phyloP scores from a whole-genome alignment of 495 filamentous ascomycete genomes.

The Neurospora tetrasperma region DNA sequence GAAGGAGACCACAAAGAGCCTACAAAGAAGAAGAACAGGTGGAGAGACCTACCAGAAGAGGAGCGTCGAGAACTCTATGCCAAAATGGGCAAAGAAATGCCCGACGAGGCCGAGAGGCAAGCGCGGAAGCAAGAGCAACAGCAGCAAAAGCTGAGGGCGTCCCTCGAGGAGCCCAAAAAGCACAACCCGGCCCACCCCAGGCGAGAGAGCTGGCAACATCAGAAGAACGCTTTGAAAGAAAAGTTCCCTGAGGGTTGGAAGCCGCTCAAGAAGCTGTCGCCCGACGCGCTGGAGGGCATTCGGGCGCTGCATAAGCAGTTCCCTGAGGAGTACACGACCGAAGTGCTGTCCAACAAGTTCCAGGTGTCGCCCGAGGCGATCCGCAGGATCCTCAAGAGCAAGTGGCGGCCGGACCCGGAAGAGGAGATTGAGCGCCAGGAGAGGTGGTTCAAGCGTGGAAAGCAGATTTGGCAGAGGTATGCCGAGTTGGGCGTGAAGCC shows the following conservation, averaged over 20 bases:
- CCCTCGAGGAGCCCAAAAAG: not conserved
- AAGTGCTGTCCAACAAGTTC: slow-evolving; percentile 67
- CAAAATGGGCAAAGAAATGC: slow-evolving; percentile 1
- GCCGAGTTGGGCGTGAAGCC: slow-evolving; percentile 59
- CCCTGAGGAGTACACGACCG: slow-evolving; percentile 64
- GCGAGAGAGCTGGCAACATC: slow-evolving; percentile 14
- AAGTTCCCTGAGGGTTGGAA: slow-evolving; percentile 71
- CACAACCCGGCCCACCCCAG: not conserved
- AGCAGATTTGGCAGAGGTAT: slow-evolving; percentile 64
- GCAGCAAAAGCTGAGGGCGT: not conserved
- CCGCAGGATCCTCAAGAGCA: slow-evolving; percentile 72
- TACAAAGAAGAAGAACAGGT: not conserved
- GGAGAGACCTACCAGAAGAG: not conserved
- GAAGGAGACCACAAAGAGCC: not conserved
- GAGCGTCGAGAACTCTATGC: not conserved
- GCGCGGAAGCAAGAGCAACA: not conserved
- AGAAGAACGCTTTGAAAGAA: slow-evolving; percentile 21
- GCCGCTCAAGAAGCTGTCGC: slow-evolving; percentile 77
- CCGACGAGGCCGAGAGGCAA: not conserved
- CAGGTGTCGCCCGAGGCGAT: slow-evolving; percentile 78
- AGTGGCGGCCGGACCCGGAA: slow-evolving; percentile 61
- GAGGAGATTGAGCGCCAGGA: slow-evolving; percentile 49
- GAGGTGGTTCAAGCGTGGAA: slow-evolving; percentile 73
- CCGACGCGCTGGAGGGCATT: slow-evolving; percentile 81
- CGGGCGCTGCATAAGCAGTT: slow-evolving; percentile 64